Evolutionary conservation across 192 early-diverging fungal genomes (phyloP).

Genomic region (Piromyces finnis): DNA sequence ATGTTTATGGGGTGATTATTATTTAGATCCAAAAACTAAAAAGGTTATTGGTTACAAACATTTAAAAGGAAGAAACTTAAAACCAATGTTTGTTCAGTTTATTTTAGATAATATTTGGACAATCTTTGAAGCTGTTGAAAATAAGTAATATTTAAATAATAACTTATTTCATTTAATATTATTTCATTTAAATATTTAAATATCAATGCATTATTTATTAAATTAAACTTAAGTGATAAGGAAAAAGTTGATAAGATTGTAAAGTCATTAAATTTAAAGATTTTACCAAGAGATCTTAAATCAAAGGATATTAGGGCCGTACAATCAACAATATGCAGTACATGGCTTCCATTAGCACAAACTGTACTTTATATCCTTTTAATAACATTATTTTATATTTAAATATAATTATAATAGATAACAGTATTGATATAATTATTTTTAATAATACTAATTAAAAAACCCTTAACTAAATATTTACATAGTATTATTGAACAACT

Average conservation of each 20-base stretch:
- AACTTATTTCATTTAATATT: conserved; percentile 16
- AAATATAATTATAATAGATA: background rate
- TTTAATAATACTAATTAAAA: too few species aligned
- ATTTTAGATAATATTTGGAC: conserved; percentile 88
- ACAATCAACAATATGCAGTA: conserved; percentile 66
- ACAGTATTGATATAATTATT: too few species aligned
- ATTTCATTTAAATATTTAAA: too few species aligned
- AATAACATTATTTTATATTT: too few species aligned
- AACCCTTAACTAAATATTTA: too few species aligned
- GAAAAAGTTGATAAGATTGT: conserved; percentile 89
- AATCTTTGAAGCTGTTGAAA: conserved; percentile 61
- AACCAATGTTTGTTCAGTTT: conserved; percentile 95
- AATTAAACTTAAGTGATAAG: conserved; percentile 24
- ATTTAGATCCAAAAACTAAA: conserved; percentile 89
- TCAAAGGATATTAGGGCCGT: conserved; percentile 63
- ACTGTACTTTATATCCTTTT: conserved; percentile 37
- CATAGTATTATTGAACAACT: conserved; percentile 72
- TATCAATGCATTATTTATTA: too few species aligned
- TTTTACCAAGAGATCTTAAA: conserved; percentile 73
- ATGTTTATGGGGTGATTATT: conserved; percentile 93
- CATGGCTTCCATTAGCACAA: conserved; percentile 87
- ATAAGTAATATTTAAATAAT: conserved; percentile 22
- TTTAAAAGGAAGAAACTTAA: conserved; percentile 57
- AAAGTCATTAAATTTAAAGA: conserved; percentile 64
- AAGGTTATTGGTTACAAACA: conserved; percentile 73